These are phyloP conservation scores for Naematelia encephala DNA, from an alignment of 768 basidiomycete genomes.

Conservation along the genomic window DNA sequence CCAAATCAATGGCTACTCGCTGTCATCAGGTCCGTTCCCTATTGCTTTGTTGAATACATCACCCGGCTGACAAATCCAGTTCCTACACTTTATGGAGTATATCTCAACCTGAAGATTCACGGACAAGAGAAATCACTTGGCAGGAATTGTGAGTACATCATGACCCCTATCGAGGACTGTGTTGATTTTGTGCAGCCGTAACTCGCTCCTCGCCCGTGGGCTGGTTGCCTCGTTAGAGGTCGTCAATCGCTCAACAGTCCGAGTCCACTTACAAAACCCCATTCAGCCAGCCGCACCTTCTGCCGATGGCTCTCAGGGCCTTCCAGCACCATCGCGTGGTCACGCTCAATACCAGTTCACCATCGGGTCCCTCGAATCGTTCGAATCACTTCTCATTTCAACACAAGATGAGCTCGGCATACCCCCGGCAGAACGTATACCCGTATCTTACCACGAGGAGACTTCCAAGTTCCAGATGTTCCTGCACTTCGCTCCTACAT, in stretches of 20 bases:
- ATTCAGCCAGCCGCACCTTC: conserved; percentile 47
- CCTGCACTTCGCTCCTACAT: conserved; percentile 89
- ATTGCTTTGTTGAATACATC: too few relatives aligned
- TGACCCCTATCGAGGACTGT: background rate
- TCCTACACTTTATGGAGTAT: conserved; percentile 43
- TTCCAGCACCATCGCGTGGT: conserved; percentile 47
- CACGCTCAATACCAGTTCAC: conserved; percentile 73
- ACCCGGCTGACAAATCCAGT: conserved; percentile 17
- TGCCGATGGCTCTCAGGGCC: conserved; percentile 21
- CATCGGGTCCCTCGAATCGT: conserved; percentile 94
- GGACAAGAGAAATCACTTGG: conserved; percentile 91
- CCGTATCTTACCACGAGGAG: conserved; percentile 95
- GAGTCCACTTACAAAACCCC: conserved; percentile 85
- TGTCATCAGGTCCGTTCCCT: conserved; percentile 27
- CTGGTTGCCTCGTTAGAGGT: conserved; percentile 91
- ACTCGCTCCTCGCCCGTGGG: conserved; percentile 92
- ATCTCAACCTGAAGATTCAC: conserved; percentile 35
- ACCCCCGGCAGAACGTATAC: conserved; percentile 86
- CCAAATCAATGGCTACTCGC: conserved; percentile 46
- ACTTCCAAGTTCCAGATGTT: conserved; percentile 76
- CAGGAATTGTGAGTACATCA: conserved; percentile 69
- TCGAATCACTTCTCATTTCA: conserved; percentile 90
- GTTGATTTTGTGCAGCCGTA: conserved; percentile 56
- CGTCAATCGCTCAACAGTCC: conserved; percentile 83
- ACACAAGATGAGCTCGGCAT: conserved; percentile 90